Percentiles rank a stretch among this genome's conserved stretches.
Conservation (phyloP, 345 rosid genomes). For the Trapa bicornis region DNA sequence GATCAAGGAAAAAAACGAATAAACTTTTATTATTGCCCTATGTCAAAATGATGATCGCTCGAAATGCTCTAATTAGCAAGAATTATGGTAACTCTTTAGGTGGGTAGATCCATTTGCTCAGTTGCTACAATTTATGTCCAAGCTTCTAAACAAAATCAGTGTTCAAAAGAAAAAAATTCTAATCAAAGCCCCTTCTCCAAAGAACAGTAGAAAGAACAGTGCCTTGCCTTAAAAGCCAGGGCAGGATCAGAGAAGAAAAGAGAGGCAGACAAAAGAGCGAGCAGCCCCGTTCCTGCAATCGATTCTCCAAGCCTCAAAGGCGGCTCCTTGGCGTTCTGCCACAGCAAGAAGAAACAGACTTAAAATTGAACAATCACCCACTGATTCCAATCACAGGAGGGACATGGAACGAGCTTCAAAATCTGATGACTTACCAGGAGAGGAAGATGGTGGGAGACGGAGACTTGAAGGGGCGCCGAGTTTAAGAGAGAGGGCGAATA, state of each 20-base stretch:
- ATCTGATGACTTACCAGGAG: not conserved
- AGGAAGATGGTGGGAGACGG: not conserved
- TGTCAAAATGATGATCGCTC: no score
- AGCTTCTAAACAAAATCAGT: not conserved
- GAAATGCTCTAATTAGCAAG: no score
- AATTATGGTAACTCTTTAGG: no score
- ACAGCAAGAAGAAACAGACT: not conserved
- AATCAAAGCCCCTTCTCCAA: no score
- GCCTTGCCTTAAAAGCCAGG: slow-evolving; percentile 58
- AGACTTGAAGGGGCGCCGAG: not conserved
- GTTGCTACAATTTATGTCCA: no score
- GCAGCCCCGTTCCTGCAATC: slow-evolving; percentile 35
- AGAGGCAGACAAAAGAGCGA: slow-evolving; percentile 58
- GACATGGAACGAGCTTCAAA: not conserved
- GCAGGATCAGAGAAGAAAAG: slow-evolving; percentile 68
- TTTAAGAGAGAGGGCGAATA: slow-evolving; percentile 8
- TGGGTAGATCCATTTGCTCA: no score
- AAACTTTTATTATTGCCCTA: no score
- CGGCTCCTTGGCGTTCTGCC: slow-evolving; percentile 11
- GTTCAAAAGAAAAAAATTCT: not conserved
- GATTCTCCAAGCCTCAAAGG: slow-evolving; percentile 21
- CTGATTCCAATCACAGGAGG: not conserved
- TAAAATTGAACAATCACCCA: not conserved
- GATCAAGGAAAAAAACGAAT: not conserved
- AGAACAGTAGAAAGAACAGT: not conserved